Evolutionary conservation across 345 rosid species (phyloP).

Genomic region (Angophora floribunda): DNA sequence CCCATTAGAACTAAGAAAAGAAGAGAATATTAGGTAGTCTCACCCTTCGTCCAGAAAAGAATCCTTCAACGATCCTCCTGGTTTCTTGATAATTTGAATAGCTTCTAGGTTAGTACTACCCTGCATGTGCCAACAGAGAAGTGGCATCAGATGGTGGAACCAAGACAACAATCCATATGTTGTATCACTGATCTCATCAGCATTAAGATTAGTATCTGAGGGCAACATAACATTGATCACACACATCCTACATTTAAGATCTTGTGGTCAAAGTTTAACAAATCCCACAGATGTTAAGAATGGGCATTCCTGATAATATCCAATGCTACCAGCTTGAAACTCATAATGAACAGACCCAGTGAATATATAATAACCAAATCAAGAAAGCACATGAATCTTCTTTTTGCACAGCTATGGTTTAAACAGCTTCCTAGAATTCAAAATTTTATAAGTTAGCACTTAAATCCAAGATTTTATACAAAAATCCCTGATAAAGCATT

Average conservation of each 20-base stretch:
- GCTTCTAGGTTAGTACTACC: constrained; percentile 33
- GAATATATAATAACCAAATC: background rate
- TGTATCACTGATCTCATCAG: background rate
- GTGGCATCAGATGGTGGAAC: background rate
- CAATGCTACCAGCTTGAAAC: background rate
- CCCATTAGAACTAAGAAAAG: background rate
- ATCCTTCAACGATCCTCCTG: constrained; percentile 33
- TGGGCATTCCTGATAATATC: background rate
- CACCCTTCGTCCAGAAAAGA: constrained; percentile 76
- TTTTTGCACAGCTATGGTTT: background rate
- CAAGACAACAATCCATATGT: background rate
- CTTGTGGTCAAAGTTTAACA: background rate
- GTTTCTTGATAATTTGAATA: constrained; percentile 33
- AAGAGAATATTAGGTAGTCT: background rate
- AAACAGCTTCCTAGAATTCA: background rate
- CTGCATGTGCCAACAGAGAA: constrained; percentile 4
- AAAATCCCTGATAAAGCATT: background rate
- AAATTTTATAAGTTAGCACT: background rate
- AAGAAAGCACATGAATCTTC: background rate
- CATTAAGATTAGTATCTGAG: background rate
- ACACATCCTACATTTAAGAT: background rate
- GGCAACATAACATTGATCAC: background rate
- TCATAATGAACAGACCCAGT: background rate
- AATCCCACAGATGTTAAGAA: background rate
- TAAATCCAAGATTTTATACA: background rate